phyloP scores from a whole-genome alignment of 2,329 filamentous ascomycete genomes.

The Didymella glomerata region DNA sequence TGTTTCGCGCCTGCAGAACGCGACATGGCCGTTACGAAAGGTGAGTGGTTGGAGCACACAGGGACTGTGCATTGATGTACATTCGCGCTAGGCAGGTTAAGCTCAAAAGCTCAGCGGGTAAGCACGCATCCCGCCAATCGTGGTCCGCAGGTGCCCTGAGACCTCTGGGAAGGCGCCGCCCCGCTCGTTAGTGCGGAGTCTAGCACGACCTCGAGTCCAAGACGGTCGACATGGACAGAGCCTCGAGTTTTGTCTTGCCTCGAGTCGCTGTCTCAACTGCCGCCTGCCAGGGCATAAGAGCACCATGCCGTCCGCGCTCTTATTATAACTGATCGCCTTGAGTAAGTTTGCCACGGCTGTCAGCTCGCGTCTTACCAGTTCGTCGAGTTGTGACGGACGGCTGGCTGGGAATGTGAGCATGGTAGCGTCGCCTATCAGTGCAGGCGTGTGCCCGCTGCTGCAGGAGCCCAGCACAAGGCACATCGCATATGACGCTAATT shows the following conservation, averaged over 20 bases:
- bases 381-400: slow-evolving; percentile 22
- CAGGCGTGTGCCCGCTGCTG: slow-evolving; percentile 22
- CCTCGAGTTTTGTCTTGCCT: slow-evolving; percentile 11
- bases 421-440: slow-evolving; percentile 24
- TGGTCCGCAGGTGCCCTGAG: slow-evolving; percentile 25
- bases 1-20: slow-evolving; percentile 45
- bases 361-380: slow-evolving; percentile 25
- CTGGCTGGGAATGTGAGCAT: slow-evolving; percentile 25
- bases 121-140: slow-evolving; percentile 29
- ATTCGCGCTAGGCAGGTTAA: slow-evolving; percentile 31
- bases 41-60: slow-evolving; percentile 39
- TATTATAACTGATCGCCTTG: slow-evolving; percentile 19
- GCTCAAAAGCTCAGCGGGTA: slow-evolving; percentile 32
- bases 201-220: slow-evolving; percentile 31
- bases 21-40: slow-evolving; percentile 32
- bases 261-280: slow-evolving; percentile 16
- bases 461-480: slow-evolving; percentile 26
- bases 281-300: slow-evolving; percentile 22
- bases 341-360: slow-evolving; percentile 21
- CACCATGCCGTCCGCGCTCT: slow-evolving; percentile 24
- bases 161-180: slow-evolving; percentile 31
- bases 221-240: slow-evolving; percentile 19
- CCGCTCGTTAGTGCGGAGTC: slow-evolving; percentile 23
- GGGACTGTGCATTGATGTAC: slow-evolving; percentile 32
- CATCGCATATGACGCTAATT: slow-evolving; percentile 30